These are phyloP conservation scores for Panaeolus papilionaceus DNA, from an alignment of 768 basidiomycete genomes.

Conservation along the genomic window DNA sequence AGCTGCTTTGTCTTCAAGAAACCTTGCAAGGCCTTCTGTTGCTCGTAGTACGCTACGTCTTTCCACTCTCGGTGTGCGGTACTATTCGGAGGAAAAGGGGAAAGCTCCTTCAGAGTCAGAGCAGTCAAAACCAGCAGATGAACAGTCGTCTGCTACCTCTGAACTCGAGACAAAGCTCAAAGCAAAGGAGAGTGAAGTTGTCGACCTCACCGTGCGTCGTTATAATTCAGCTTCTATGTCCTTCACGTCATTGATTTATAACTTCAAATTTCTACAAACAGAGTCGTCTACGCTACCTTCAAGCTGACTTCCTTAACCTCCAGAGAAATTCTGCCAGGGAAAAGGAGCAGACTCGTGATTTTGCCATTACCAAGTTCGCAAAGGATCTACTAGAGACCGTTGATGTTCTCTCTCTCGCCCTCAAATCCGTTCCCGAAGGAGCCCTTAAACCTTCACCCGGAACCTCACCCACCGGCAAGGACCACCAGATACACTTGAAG, in stretches of 20 bases:
- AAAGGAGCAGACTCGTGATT: conserved; percentile 91
- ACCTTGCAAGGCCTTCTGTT: conserved; percentile 36
- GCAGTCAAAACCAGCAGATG: conserved; percentile 34
- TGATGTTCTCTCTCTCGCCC: conserved; percentile 86
- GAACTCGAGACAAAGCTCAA: conserved; percentile 66
- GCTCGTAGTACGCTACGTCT: conserved; percentile 39
- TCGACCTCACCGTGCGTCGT: conserved; percentile 79
- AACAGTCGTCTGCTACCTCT: conserved; percentile 32
- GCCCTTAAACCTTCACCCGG: conserved; percentile 39
- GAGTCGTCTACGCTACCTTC: conserved; percentile 89
- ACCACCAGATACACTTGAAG: conserved; percentile 60
- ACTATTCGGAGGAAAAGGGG: conserved; percentile 67
- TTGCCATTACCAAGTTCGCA: conserved; percentile 92
- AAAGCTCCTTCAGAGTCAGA: conserved; percentile 41
- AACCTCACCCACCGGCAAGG: conserved; percentile 52
- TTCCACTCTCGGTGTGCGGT: conserved; percentile 44
- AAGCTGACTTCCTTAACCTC: conserved; percentile 95
- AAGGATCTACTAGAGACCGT: conserved; percentile 88
- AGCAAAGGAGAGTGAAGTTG: conserved; percentile 80
- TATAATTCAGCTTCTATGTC: not conserved
- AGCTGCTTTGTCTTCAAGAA: conserved; percentile 57
- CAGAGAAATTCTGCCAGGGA: conserved; percentile 92
- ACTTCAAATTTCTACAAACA: conserved; percentile 37
- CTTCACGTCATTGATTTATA: conserved; percentile 20
- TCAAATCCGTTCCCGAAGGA: conserved; percentile 75